Base-by-base conservation (phyloP, 2,329 filamentous ascomycete genomes). In the Plectosphaerella cucumerina region DNA sequence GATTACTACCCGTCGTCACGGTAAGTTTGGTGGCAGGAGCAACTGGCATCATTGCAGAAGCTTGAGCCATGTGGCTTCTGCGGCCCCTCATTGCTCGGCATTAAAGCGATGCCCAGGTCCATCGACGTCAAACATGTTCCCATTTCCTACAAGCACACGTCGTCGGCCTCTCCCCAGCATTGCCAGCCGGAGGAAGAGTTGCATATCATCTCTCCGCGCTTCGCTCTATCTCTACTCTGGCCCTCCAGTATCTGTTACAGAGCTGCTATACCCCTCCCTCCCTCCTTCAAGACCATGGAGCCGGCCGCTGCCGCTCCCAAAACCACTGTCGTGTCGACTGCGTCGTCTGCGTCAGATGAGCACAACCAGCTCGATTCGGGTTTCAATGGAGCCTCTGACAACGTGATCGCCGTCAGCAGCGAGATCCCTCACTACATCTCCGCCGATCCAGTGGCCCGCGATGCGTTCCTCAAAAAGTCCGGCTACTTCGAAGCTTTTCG, bases 371-470 rank as follows among this genome's bases (percentile, higher is more conserved):
- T n/a, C n/a, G n/a, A n/a, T n/a, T n/a, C 5, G 35, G 35, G 5
- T 12, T 39, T 12, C 35, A 39, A 39, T 12, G 6, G 14, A 15
- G 35, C 6, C 35, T 6, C 35, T 5, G 31, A 6, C 23, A 12
- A 26, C 15, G 26, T 10, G 3, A 44, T 44, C 23, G 5, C 23
- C 23, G 5, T 10, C 10, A 10, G 23, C 23, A 26, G 5, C 23
- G 44, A 47, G 14, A 31, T 14, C 23, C 44, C 44, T 12, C 43
- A 52, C 9, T 50, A 39, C 17, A 51, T 53, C 18, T 33, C 41
- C 41, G 37, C 37, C 14, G 42, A 49, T 14, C 34, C 34, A 10
- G 46, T 44, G 11, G 50, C 47, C 20, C 44, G 21, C 23, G 31
- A 39, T 18, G 52, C 50, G 12, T 49, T 43, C 14, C 23, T 45